Base-by-base conservation (phyloP, 805 yeast genomes). In the Candida glaebosa region DNA sequence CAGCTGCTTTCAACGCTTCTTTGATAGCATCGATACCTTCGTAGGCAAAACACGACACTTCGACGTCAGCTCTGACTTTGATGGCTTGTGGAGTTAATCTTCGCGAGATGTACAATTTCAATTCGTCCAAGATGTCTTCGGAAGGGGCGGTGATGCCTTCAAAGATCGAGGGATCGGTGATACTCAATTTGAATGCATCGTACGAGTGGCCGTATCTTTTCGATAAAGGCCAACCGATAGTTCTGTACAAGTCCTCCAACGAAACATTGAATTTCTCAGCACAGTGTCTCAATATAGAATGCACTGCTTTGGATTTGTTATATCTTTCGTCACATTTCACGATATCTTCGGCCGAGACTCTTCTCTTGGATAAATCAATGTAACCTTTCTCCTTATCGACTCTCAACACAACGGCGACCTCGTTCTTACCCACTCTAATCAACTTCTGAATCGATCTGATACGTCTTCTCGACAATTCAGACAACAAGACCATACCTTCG, bases 331-430 rank as follows among this genome's bases (percentile, higher is more conserved):
- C 99, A 76, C 98, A 93, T 68, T 88, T 88, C 57, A 84, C 82
- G 51, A 93, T 91, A 67, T 93, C 99, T 71, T 93, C 99, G 30
- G 96, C 83, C n/a, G 95, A 83, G 42, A 91, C 99, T 65, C 96
- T 83, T 79, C 98, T 90, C 69, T 93, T 93, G 43, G 97, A 89
- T 60, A 93, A 76, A 71, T 93, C 99, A 61, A 93, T 93, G 69
- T 93, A 93, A 37, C 99, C 99, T 69, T 93, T 93, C 66, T 93
- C 99, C 67, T 90, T 90, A 70, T 93, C 99, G 46, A 93, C 99
- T 75, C 99, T 85, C 60, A 93, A 76, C 7, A 93, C 99, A 45
- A 93, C 97, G 25, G 91, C 99, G 42, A 93, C 97, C 70, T 93
- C 99, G 61, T 93, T 93, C 65, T 95, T 88, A 51, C 99, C 99